Conservation (phyloP, 225 moss, liverwort and hornwort genomes). For the Polytrichum commune region DNA sequence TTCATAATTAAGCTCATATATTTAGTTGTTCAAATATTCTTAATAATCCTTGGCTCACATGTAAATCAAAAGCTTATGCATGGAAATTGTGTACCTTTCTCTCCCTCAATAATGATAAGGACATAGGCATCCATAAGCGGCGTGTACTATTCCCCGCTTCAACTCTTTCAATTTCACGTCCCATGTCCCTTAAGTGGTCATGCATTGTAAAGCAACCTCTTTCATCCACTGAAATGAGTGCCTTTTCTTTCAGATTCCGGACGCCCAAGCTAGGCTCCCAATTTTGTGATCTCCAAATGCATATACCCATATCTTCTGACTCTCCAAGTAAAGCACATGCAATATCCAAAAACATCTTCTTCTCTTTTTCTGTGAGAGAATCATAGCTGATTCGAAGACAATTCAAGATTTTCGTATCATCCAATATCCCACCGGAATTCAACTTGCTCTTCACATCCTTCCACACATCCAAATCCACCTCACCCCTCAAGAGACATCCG, state of each 20-base stretch:
- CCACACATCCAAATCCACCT: not conserved
- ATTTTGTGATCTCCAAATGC: not conserved
- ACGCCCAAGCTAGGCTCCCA: not conserved
- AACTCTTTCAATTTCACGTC: not conserved
- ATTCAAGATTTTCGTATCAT: not conserved
- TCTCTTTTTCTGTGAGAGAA: not conserved
- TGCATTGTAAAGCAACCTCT: not conserved
- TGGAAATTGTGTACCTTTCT: not conserved
- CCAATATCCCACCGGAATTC: not conserved
- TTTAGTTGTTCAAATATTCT: too few species aligned
- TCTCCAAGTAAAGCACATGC: not conserved
- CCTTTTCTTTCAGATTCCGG: not conserved
- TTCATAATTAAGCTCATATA: too few species aligned
- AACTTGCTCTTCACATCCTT: not conserved
- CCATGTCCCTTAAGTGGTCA: conserved; percentile 5
- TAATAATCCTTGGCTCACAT: too few species aligned
- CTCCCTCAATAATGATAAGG: not conserved
- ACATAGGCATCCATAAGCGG: conserved; percentile 5
- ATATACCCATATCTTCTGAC: not conserved
- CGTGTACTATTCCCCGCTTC: not conserved
- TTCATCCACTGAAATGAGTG: not conserved
- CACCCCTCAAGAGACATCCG: not conserved
- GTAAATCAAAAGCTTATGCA: not conserved
- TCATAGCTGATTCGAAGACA: conserved; percentile 5
- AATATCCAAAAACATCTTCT: conserved; percentile 10